Conservation (phyloP, 2,329 filamentous ascomycete genomes). For the Alternaria longipes region DNA sequence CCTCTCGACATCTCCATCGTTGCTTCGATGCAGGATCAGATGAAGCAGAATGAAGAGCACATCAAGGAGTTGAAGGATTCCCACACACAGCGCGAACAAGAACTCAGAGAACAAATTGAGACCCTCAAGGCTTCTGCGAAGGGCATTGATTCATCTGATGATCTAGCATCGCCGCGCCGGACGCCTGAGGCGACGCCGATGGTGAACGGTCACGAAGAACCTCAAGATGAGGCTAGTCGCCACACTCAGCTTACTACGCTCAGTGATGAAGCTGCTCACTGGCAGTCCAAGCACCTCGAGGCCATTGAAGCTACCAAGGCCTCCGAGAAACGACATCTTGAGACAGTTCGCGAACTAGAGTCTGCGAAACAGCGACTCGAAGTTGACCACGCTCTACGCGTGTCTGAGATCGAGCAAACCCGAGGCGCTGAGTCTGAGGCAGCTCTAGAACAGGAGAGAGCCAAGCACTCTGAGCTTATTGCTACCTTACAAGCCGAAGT, state of each 20-base stretch:
- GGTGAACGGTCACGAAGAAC: conserved; percentile 11
- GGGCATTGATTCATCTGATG: conserved; percentile 23
- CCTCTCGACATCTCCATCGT: conserved; percentile 93
- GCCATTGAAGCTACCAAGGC: conserved; percentile 75
- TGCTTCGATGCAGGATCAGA: conserved; percentile 84
- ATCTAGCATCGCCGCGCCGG: conserved; percentile 29
- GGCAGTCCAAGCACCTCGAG: conserved; percentile 78
- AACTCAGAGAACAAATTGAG: conserved; percentile 76
- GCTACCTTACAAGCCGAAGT: conserved; percentile 75
- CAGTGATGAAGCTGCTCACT: conserved; percentile 74
- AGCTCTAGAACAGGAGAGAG: conserved; percentile 53
- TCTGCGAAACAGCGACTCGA: conserved; percentile 58
- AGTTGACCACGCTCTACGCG: conserved; percentile 40
- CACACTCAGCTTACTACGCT: conserved; percentile 70
- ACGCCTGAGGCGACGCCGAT: conserved; percentile 15
- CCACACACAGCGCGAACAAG: conserved; percentile 77
- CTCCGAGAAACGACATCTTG: conserved; percentile 76
- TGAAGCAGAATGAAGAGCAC: conserved; percentile 83
- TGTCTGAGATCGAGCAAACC: conserved; percentile 44
- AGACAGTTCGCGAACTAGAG: conserved; percentile 79
- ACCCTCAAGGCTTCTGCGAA: conserved; percentile 67
- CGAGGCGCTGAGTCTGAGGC: conserved; percentile 39
- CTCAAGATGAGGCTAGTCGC: conserved; percentile 51
- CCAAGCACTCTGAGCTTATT: conserved; percentile 62
- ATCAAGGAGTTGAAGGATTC: conserved; percentile 76